A percentile compares a stretch with the other conserved stretches of the same genome.
Conservation (phyloP, 2,329 filamentous ascomycete species). For the Colletotrichum tofieldiae region DNA sequence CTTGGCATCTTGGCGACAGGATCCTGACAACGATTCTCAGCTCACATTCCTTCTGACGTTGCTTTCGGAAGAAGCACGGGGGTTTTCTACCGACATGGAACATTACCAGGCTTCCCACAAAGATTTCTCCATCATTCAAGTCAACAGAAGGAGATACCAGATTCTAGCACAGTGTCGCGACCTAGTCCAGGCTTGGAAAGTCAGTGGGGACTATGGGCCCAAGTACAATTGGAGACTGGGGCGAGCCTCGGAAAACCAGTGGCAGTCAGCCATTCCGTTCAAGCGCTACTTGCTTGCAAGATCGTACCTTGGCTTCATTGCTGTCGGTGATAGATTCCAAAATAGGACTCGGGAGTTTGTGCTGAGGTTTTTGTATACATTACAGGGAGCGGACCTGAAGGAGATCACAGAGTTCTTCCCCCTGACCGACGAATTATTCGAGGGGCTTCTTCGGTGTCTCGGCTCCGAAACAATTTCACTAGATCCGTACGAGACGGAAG, state of each 20-base stretch:
- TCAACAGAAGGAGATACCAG: neutral
- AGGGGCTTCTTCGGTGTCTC: neutral
- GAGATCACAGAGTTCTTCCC: neutral
- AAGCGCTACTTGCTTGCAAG: neutral
- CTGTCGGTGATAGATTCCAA: accelerated
- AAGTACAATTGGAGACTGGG: neutral
- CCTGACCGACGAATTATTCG: neutral
- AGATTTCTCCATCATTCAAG: neutral
- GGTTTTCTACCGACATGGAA: neutral
- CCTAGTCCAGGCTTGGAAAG: slow-evolving; percentile 11
- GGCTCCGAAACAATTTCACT: neutral
- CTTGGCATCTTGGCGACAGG: too few relatives aligned
- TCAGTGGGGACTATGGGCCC: neutral
- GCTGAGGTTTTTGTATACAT: neutral
- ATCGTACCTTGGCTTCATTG: neutral
- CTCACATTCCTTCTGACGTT: too few relatives aligned
- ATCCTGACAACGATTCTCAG: too few relatives aligned
- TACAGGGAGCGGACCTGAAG: neutral
- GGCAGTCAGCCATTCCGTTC: neutral
- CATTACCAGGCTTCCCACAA: neutral
- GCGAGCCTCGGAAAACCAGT: neutral
- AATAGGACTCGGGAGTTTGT: neutral
- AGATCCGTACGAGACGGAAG: neutral
- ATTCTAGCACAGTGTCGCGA: slow-evolving; percentile 17
- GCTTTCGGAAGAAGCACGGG: neutral